Base-by-base conservation (phyloP, 176 grass and related monocot species). In the Carex parvula region DNA sequence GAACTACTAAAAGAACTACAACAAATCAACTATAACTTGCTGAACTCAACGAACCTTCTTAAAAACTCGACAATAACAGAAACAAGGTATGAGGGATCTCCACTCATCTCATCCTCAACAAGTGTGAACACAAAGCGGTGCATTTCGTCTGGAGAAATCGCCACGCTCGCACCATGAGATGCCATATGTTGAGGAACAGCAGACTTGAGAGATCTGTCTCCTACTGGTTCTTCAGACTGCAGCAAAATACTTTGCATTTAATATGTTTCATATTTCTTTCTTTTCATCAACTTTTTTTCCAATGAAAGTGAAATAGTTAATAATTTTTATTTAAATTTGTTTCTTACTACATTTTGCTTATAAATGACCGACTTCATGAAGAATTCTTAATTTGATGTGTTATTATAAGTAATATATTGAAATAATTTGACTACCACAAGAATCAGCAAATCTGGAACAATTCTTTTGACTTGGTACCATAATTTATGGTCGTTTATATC, bases 51-150 rank as follows among this genome's bases (percentile, higher is more conserved):
- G 69, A 90, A 95, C 96, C 96, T 93, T 70, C 74, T 87, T 52
- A 98, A 33, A 81, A 93, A 95, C 88, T 98, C 96, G 33, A 93
- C 70, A 82, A 93, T 89, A 85, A 93, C 82, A 77, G 89, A 81
- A 86, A 93, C 84, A 84, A 98, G 87, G 84, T 98, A 98, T 61
- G 89, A 81, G 81, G 91, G 96, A 18, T 98, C 96, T 83, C 88
- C 86, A 62, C 87, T 92, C 92, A 98, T 93, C 91, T 98, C 92
- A 86, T 98, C 96, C 85, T 98, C 96, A 81, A 98, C 89, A 79
- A 86, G 79, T 46, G 70, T 71, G 90, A 98, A 98, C 42, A 98
- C 91, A 74, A 86, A 95, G 22, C 91, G 79, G 53, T 91, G 93
- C 88, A 98, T 93, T 85, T 98, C 96, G 70, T 82, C 84, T 37